A percentile compares a stretch with the other conserved stretches of the same genome.
Conservation (phyloP, 202 grass and related monocot species). For the Carex sylvatica region DNA sequence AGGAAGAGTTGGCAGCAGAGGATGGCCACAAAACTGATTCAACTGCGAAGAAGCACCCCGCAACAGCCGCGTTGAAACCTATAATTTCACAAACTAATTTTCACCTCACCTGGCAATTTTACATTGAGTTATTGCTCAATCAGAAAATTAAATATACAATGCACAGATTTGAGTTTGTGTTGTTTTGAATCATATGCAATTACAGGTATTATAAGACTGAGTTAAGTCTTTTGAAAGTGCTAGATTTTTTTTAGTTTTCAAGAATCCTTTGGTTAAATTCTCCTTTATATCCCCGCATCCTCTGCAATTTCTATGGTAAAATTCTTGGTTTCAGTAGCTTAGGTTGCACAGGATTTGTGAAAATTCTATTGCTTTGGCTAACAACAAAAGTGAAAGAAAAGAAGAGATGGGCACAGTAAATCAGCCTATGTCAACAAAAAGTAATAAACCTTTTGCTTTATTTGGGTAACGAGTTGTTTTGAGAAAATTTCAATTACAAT, state of each 20-base stretch:
- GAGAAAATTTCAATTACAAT: neutral
- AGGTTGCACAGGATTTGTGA: neutral
- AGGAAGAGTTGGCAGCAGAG: constrained; percentile 44
- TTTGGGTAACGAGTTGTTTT: too few relatives aligned
- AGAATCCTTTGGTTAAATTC: neutral
- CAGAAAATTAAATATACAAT: neutral
- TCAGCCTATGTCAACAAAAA: too few relatives aligned
- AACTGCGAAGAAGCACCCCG: constrained; percentile 93
- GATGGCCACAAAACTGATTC: constrained; percentile 96
- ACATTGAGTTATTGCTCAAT: neutral
- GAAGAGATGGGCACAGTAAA: neutral
- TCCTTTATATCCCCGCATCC: neutral
- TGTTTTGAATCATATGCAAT: neutral
- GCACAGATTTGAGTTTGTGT: neutral
- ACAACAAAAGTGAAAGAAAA: neutral
- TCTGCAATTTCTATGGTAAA: neutral
- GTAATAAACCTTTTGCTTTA: too few relatives aligned
- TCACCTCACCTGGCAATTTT: constrained; percentile 23
- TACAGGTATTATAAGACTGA: neutral
- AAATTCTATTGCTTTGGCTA: neutral
- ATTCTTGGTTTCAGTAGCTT: neutral
- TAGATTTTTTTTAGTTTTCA: neutral
- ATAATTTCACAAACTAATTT: constrained; percentile 39
- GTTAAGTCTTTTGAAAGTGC: neutral
- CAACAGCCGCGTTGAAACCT: constrained; percentile 98